Percentiles rank a stretch among this genome's conserved stretches.
Conservation (phyloP, 2,329 filamentous ascomycete species). For the Aspergillus pseudoterreus region DNA sequence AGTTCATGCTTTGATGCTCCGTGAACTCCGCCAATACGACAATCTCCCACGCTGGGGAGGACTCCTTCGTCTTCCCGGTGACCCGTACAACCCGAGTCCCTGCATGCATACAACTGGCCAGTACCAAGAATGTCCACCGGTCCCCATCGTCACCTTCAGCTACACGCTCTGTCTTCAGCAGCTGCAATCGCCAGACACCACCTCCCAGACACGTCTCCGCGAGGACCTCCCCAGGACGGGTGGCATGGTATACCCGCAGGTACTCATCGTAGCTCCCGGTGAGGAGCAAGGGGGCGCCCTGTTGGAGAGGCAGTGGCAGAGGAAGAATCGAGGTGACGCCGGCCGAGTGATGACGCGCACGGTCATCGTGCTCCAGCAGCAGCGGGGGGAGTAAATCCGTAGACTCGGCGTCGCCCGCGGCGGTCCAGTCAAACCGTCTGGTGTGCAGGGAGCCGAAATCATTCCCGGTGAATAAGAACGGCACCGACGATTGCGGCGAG, state of each 20-base stretch:
- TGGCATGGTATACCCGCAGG: constrained; percentile 58
- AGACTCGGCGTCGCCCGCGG: neutral
- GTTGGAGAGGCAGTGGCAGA: constrained; percentile 43
- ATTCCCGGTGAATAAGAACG: constrained; percentile 37
- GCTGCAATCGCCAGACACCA: constrained; percentile 82
- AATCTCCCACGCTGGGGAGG: constrained; percentile 55
- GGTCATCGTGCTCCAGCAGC: constrained; percentile 39
- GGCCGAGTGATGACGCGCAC: constrained; percentile 63
- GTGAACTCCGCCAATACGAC: constrained; percentile 68
- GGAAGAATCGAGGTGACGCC: constrained; percentile 86
- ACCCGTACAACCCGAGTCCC: constrained; percentile 65
- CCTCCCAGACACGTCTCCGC: constrained; percentile 66
- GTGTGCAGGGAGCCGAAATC: constrained; percentile 37
- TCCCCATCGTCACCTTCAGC: neutral
- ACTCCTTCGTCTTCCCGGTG: constrained; percentile 23
- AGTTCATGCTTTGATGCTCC: constrained; percentile 93
- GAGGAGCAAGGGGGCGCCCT: constrained; percentile 58
- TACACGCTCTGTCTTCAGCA: constrained; percentile 30
- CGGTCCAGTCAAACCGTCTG: constrained; percentile 19
- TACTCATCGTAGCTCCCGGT: constrained; percentile 92
- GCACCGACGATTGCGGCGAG: constrained; percentile 4
- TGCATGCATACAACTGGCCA: constrained; percentile 93
- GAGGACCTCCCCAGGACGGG: constrained; percentile 48
- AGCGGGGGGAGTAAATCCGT: constrained; percentile 11
- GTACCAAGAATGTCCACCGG: constrained; percentile 46